Evolutionary conservation across 805 yeast species (phyloP), one percentile per base, ranked within the genome.

Genomic region (Suhomyces sp.): DNA sequence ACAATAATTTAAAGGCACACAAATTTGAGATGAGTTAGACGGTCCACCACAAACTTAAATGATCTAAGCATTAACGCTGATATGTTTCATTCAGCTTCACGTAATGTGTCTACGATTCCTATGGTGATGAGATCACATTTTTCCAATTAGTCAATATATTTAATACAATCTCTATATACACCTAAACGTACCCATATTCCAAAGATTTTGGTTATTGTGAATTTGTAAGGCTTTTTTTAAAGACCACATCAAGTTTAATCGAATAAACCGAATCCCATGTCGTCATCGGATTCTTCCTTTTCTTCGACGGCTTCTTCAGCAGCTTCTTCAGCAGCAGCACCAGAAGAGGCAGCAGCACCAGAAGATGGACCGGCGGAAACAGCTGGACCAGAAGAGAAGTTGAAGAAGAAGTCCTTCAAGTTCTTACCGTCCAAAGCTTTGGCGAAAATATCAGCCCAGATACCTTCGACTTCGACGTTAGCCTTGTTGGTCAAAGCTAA

Each of bases 371-470:
- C 59, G 43, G 66, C 62, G 55, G 53, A 63, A 41, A 68, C 59
- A 55, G 72, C 72, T 47, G 73, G 68, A 46, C 55, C 72, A 53
- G 72, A 48, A 35, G 66, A 58, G 57, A 68, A 58, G 72, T 68
- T 68, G 67, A 68, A 68, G 71, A 68, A 68, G 41, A 65, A 63
- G 43, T 65, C 72, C 61, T 68, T 66, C 62, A 68, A 66, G 67
- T 68, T 54, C 58, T 65, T 57, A 48, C 69, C 69, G 43, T 63
- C 68, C 52, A 68, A 63, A 50, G 74, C 74, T 60, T 65, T 68
- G 52, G 74, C 64, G 60, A 53, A 68, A 52, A 68, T 55, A 56
- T 68, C 72, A 47, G 72, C 59, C 74, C 74, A 68, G 60, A 68
- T 66, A 38, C 56, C 51, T 59, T 68, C 73, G 44, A 68, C 58